Conservation (phyloP, 495 filamentous ascomycete species). For the Penicillium desertorum region DNA sequence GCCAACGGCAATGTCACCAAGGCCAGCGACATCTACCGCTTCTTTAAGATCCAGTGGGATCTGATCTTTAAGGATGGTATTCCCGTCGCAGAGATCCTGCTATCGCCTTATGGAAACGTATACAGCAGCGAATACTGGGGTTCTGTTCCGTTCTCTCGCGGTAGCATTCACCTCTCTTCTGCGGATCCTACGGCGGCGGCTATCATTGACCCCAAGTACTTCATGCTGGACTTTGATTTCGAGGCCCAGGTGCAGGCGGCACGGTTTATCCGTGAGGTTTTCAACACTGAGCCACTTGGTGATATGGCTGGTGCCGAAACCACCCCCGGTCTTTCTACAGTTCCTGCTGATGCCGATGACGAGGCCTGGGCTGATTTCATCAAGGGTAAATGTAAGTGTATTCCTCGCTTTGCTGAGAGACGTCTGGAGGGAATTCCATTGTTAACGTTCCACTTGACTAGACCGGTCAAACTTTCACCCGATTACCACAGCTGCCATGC, state of each 20-base stretch:
- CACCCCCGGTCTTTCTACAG: slow-evolving; percentile 20
- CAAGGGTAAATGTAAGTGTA: slow-evolving; percentile 30
- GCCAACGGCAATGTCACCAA: slow-evolving; percentile 24
- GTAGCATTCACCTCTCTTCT: slow-evolving; percentile 55
- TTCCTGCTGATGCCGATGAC: slow-evolving; percentile 21
- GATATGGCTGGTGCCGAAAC: slow-evolving; percentile 20
- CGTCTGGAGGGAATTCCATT: not conserved
- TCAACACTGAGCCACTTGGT: slow-evolving; percentile 25
- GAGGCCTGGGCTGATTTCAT: slow-evolving; percentile 29
- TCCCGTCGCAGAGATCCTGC: slow-evolving; percentile 41
- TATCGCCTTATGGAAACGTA: slow-evolving; percentile 27
- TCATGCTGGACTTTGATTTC: slow-evolving; percentile 52
- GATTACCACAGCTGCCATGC: slow-evolving; percentile 53
- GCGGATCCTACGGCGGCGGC: slow-evolving; percentile 37
- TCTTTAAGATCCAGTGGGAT: slow-evolving; percentile 29
- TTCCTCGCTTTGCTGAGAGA: not conserved
- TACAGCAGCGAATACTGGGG: slow-evolving; percentile 43
- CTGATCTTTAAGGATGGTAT: slow-evolving; percentile 38
- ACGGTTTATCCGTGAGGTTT: slow-evolving; percentile 30
- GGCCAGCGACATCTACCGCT: slow-evolving; percentile 17
- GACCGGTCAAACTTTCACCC: slow-evolving; percentile 44
- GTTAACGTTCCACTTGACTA: slow-evolving; percentile 10
- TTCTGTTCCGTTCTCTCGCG: slow-evolving; percentile 53
- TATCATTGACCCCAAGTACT: slow-evolving; percentile 54
- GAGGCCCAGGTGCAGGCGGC: slow-evolving; percentile 34